These are phyloP conservation scores for Cyclotella cryptica DNA, from an alignment of 108 stramenopile genomes.

Conservation along the genomic window DNA sequence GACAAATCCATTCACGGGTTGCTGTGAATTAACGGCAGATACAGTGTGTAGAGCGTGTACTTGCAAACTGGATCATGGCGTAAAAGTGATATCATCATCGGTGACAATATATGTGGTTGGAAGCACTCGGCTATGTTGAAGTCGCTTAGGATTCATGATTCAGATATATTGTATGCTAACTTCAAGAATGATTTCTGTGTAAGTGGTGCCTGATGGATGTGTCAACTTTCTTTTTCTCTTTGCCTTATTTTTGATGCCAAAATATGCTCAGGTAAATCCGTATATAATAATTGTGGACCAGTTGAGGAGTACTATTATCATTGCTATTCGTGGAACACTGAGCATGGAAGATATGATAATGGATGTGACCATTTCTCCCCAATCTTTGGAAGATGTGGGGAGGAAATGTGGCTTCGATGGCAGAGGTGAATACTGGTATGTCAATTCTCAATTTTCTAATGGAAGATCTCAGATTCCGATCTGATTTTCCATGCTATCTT, in stretches of 20 bases:
- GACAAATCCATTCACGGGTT: slow-evolving; percentile 77
- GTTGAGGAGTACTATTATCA: slow-evolving; percentile 78
- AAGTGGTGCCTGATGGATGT: slow-evolving; percentile 71
- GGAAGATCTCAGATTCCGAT: neutral
- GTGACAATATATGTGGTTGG: slow-evolving; percentile 74
- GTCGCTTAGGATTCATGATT: slow-evolving; percentile 71
- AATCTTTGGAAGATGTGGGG: slow-evolving; percentile 73
- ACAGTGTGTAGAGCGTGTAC: slow-evolving; percentile 16
- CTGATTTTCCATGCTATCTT: neutral
- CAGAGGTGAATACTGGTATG: slow-evolving; percentile 68
- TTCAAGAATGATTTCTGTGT: slow-evolving; percentile 67
- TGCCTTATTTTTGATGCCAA: no score
- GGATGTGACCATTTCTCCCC: slow-evolving; percentile 89
- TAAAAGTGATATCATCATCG: slow-evolving; percentile 36
- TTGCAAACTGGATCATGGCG: slow-evolving; percentile 28
- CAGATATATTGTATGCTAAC: slow-evolving; percentile 90
- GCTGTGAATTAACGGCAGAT: slow-evolving; percentile 42
- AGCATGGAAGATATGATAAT: slow-evolving; percentile 94
- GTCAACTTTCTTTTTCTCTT: slow-evolving; percentile 14
- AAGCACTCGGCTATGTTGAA: slow-evolving; percentile 77
- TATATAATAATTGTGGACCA: slow-evolving; percentile 92
- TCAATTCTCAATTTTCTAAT: neutral
- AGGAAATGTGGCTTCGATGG: slow-evolving; percentile 87
- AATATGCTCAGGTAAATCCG: slow-evolving; percentile 66
- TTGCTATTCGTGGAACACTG: slow-evolving; percentile 95